Evolutionary conservation across 345 rosid species (phyloP).

Genomic region (Chamaenerion angustifolium): DNA sequence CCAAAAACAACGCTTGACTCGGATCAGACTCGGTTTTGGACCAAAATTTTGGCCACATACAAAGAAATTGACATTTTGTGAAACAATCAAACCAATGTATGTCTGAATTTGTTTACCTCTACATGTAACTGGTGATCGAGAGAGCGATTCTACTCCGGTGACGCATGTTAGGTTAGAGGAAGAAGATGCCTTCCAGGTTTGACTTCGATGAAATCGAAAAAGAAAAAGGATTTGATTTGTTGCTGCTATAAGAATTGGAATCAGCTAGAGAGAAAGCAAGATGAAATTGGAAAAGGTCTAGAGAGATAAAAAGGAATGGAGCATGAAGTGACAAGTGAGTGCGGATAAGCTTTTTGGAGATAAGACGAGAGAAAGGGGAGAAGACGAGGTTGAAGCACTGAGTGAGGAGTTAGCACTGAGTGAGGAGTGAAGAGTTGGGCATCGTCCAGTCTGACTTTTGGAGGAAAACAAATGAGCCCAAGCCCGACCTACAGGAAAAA

Average conservation of each 20-base stretch:
- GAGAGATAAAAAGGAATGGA: slow-evolving; percentile 2
- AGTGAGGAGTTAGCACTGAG: background rate
- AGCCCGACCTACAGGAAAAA: no score
- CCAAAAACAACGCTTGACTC: no score
- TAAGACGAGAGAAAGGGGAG: slow-evolving; percentile 8
- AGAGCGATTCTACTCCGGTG: background rate
- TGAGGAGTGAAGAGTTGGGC: background rate
- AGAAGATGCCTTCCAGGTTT: background rate
- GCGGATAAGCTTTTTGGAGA: slow-evolving; percentile 4
- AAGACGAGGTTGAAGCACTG: no score
- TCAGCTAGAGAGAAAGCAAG: background rate
- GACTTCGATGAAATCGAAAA: background rate
- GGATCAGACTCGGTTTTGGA: no score
- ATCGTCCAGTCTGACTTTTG: no score
- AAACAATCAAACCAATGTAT: no score
- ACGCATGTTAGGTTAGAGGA: no score
- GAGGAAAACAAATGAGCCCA: no score
- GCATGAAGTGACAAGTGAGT: slow-evolving; percentile 4
- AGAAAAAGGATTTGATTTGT: background rate
- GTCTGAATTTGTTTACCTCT: background rate
- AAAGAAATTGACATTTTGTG: no score
- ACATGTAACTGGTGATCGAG: background rate
- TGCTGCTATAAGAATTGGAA: background rate
- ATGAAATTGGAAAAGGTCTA: background rate
- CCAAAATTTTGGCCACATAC: no score